Evolutionary conservation across 306 rosid species (phyloP).

Genomic region (Pyrus betulifolia): DNA sequence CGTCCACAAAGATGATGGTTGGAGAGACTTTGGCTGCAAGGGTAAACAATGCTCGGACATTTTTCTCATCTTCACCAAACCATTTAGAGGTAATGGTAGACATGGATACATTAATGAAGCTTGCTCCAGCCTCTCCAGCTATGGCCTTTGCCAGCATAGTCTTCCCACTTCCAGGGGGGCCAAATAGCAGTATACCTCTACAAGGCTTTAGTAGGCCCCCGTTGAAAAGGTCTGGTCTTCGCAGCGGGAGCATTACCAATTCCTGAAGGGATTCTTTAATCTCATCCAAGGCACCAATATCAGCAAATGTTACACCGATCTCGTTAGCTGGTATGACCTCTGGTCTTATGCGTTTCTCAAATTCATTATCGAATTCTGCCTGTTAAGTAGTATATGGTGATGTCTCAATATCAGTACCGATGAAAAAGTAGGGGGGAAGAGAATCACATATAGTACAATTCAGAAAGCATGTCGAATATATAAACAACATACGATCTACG

Average conservation of each 20-base stretch:
- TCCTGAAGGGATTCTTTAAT: constrained; percentile 95
- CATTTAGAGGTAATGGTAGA: constrained; percentile 96
- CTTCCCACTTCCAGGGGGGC: constrained; percentile 98
- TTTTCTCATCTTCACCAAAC: constrained; percentile 99
- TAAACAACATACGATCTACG: not conserved
- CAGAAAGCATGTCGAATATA: not conserved
- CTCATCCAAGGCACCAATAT: constrained; percentile 85
- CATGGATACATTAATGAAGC: constrained; percentile 96
- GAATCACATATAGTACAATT: not conserved
- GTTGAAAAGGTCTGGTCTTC: constrained; percentile 86
- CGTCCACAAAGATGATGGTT: constrained; percentile 91
- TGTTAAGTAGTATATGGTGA: constrained; percentile 15
- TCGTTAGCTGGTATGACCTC: constrained; percentile 88
- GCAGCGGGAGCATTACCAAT: constrained; percentile 91
- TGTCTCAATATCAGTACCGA: constrained; percentile 8
- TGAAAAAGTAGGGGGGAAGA: not conserved
- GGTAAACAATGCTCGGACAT: constrained; percentile 87
- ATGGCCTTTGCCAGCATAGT: constrained; percentile 98
- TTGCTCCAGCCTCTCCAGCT: constrained; percentile 95
- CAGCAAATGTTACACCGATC: constrained; percentile 68
- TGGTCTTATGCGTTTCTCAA: constrained; percentile 91
- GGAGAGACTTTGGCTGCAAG: constrained; percentile 93
- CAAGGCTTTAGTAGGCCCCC: constrained; percentile 97
- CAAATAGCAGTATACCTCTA: constrained; percentile 83
- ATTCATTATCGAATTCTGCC: constrained; percentile 88